phyloP scores from a whole-genome alignment of 495 filamentous ascomycete species.

The Podospora fimiseda region DNA sequence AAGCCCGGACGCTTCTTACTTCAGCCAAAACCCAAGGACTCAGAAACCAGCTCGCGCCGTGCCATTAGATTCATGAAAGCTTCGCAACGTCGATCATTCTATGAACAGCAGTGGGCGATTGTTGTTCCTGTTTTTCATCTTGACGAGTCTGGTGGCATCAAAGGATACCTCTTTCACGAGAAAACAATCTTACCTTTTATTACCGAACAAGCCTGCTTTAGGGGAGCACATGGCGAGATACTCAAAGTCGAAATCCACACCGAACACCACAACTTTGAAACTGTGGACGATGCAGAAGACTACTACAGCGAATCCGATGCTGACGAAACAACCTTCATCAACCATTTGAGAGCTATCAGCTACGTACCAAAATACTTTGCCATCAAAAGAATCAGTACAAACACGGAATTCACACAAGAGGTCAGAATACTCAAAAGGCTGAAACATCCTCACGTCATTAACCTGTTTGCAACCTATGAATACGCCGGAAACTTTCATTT shows the following conservation, averaged over 20 bases:
- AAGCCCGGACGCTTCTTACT: too few relatives aligned
- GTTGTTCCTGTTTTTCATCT: background rate
- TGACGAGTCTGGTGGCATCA: background rate
- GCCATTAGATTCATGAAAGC: too few relatives aligned
- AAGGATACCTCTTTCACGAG: background rate
- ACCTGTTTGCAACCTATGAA: background rate
- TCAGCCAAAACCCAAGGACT: too few relatives aligned
- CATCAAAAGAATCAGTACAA: background rate
- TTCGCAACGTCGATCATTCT: too few relatives aligned
- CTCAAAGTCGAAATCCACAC: background rate
- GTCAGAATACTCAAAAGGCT: background rate
- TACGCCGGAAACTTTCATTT: background rate
- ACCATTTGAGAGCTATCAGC: too few relatives aligned
- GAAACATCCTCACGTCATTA: background rate
- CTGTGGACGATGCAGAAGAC: too few relatives aligned
- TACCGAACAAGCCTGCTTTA: background rate
- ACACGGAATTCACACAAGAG: background rate
- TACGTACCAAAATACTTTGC: too few relatives aligned
- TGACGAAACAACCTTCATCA: too few relatives aligned
- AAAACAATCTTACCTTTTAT: background rate
- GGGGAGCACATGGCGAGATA: background rate
- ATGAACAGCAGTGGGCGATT: background rate
- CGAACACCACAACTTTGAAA: background rate
- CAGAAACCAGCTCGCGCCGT: too few relatives aligned
- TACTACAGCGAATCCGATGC: too few relatives aligned